phyloP scores from a whole-genome alignment of 1,284 basidiomycete genomes.

The Papiliotrema terrestris region DNA sequence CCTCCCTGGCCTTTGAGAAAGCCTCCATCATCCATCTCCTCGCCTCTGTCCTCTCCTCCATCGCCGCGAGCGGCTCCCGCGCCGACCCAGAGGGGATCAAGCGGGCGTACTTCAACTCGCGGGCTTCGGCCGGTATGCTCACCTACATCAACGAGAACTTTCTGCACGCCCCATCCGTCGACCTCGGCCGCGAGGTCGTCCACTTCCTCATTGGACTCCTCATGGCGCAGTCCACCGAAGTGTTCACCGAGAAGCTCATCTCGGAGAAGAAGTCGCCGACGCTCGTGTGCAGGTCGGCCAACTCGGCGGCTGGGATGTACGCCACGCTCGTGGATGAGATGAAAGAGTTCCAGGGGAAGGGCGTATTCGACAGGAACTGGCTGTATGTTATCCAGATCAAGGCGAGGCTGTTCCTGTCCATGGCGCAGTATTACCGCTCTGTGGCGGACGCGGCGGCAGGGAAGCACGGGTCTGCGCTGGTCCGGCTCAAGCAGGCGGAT shows the following conservation, averaged over 20 bases:
- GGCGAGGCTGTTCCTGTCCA: conserved; percentile 79
- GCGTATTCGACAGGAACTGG: conserved; percentile 95
- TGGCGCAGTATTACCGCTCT: conserved; percentile 83
- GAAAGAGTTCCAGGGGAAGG: conserved; percentile 93
- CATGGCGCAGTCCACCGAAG: conserved; percentile 90
- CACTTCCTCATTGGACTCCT: conserved; percentile 84
- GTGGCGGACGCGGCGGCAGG: conserved; percentile 70
- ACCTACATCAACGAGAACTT: conserved; percentile 99
- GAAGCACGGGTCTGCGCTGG: conserved; percentile 83
- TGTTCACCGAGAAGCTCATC: conserved; percentile 92
- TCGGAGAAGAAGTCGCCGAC: conserved; percentile 81
- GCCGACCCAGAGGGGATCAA: conserved; percentile 83
- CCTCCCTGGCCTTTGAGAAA: conserved; percentile 96
- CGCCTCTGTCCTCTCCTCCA: conserved; percentile 84
- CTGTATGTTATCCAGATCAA: conserved; percentile 68
- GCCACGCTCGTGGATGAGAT: conserved; percentile 75
- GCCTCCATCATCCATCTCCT: conserved; percentile 97
- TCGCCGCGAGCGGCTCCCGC: conserved; percentile 70
- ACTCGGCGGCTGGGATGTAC: conserved; percentile 80
- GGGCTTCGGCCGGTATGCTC: conserved; percentile 93
- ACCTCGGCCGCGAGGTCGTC: conserved; percentile 89
- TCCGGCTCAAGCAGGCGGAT: conserved; percentile 76
- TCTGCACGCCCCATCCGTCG: conserved; percentile 95
- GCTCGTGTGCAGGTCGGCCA: conserved; percentile 79
- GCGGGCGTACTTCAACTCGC: conserved; percentile 86